phyloP scores from a whole-genome alignment of 345 rosid species.

The Arabidopsis suecica region DNA sequence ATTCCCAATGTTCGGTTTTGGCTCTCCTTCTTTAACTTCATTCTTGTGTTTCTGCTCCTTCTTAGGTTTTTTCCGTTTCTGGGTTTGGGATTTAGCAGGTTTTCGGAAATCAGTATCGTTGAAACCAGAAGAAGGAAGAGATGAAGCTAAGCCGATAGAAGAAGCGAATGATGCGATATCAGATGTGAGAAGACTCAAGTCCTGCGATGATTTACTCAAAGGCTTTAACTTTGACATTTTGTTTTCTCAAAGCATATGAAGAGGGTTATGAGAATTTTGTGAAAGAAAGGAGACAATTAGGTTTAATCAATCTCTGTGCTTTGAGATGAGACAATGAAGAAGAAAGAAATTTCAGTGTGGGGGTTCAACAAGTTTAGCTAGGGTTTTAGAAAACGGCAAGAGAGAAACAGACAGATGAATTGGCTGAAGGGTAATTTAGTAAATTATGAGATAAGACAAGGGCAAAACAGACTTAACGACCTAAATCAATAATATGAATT shows the following conservation, averaged over 20 bases:
- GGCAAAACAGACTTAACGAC: neutral
- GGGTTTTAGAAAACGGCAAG: conserved; percentile 39
- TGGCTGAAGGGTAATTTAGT: neutral
- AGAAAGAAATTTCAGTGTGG: neutral
- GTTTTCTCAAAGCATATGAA: neutral
- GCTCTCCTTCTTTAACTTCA: conserved; percentile 32
- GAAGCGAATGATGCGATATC: conserved; percentile 85
- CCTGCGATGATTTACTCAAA: conserved; percentile 30
- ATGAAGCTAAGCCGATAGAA: conserved; percentile 71
- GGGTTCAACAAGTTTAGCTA: conserved; percentile 22
- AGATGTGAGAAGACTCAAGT: conserved; percentile 56
- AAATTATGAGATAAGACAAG: neutral
- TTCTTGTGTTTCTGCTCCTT: conserved; percentile 15
- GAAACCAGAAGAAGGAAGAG: conserved; percentile 65
- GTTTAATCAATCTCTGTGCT: neutral
- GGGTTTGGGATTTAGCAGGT: conserved; percentile 41
- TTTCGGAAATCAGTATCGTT: conserved; percentile 77
- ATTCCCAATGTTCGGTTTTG: conserved; percentile 30
- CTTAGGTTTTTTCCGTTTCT: conserved; percentile 35
- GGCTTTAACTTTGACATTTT: conserved; percentile 53
- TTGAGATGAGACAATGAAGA: neutral
- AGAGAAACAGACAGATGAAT: neutral
- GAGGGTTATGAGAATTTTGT: neutral
- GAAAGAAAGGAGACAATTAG: neutral
- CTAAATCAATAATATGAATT: too few species aligned